Conservation (phyloP, 2,329 filamentous ascomycete species). For the Venturia aucupariae region DNA sequence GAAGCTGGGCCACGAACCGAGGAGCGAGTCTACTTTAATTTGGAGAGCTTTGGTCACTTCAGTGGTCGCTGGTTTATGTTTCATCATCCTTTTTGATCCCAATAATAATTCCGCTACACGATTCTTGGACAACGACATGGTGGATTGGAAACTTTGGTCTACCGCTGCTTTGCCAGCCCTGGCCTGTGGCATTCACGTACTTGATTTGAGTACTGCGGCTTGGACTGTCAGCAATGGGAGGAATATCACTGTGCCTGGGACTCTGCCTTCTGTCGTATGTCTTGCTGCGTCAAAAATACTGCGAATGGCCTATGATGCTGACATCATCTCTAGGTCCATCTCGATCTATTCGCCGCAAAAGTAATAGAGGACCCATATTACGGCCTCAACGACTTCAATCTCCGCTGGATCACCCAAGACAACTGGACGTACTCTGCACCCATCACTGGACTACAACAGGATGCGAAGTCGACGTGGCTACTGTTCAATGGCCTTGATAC, state of each 20-base stretch:
- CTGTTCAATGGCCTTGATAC: conserved; percentile 56
- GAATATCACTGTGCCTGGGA: conserved; percentile 10
- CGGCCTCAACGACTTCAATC: conserved; percentile 50
- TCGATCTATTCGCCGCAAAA: conserved; percentile 46
- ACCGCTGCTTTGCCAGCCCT: neutral
- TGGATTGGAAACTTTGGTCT: neutral
- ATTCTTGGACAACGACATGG: neutral
- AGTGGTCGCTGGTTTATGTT: neutral
- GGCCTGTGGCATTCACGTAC: conserved; percentile 12
- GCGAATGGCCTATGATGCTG: neutral
- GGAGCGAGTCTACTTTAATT: neutral
- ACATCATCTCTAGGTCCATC: conserved; percentile 42
- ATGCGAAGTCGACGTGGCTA: conserved; percentile 39
- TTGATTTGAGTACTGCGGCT: conserved; percentile 3
- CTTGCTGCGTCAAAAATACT: neutral
- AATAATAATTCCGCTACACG: neutral
- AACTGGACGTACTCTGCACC: conserved; percentile 49
- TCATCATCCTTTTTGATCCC: neutral
- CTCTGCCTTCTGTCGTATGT: conserved; percentile 34
- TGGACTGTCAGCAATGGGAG: conserved; percentile 11
- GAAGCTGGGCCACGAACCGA: neutral
- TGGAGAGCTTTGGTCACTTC: neutral
- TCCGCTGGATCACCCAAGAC: conserved; percentile 48
- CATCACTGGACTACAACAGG: conserved; percentile 22
- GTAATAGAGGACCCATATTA: conserved; percentile 47